These are phyloP conservation scores for Backusella macrospora DNA, from an alignment of 192 early-diverging fungal species.

Conservation along the genomic window DNA sequence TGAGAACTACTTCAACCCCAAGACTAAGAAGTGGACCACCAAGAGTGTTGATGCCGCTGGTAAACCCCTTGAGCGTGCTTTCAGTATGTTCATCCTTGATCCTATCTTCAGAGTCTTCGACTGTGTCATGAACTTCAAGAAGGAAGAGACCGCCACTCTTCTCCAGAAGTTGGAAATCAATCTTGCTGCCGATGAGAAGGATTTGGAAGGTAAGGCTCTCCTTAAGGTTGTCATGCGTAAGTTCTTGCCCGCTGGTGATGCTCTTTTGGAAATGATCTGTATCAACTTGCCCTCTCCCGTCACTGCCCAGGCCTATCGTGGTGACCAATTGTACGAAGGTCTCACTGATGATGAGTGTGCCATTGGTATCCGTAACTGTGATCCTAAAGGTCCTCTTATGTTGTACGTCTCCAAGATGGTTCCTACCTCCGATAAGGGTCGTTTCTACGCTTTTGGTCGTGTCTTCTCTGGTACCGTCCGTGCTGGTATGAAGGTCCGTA, in stretches of 20 bases:
- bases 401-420: constrained; percentile 98
- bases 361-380: constrained; percentile 81
- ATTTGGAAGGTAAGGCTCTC: constrained; percentile 88
- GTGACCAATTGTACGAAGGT: constrained; percentile 94
- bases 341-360: constrained; percentile 94
- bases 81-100: constrained; percentile 96
- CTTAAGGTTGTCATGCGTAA: constrained; percentile 96
- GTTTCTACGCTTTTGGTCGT: constrained; percentile 96
- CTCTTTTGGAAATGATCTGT: constrained; percentile 99
- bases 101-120: constrained; percentile 98
- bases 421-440: constrained; percentile 99
- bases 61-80: constrained; percentile 90
- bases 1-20: constrained; percentile 98
- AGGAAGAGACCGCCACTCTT: constrained; percentile 68
- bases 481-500: too few relatives aligned
- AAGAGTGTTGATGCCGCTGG: constrained; percentile 75
- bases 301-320: constrained; percentile 91
- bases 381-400: constrained; percentile 95
- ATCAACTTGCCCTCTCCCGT: too few relatives aligned
- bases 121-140: constrained; percentile 91
- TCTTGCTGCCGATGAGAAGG: constrained; percentile 86
- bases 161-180: constrained; percentile 85
- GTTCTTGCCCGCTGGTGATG: constrained; percentile 97
- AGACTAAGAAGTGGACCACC: constrained; percentile 96
- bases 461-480: too few relatives aligned